Evolutionary conservation across 805 yeast genomes (phyloP), one percentile per base, ranked within the genome.

Genomic region (Komagataella pseudopastoris): DNA sequence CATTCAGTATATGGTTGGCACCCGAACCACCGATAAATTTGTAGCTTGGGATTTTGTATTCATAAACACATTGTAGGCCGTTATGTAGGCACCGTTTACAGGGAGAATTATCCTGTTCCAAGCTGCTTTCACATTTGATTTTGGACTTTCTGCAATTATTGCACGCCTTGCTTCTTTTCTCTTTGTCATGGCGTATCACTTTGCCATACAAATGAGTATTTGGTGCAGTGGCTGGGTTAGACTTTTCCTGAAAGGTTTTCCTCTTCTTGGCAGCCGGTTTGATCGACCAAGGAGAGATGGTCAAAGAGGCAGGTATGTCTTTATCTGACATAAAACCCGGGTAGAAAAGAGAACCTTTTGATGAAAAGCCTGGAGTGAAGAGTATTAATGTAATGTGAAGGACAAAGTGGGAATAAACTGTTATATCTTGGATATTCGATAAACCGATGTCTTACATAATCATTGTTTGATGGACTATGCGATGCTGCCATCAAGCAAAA

Each of bases 121-220:
- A 68, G 5, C 67, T 57, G 58, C 79, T 79, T 44, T 71, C 72
- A 57, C 89, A 83, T 61, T 74, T 80, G 23, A 82, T 81, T 63
- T 83, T 83, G 20, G 83, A 71, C 58, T 70, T 70, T 52, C 85
- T 74, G 60, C 89, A 83, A 57, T 72, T 71, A 22, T 77, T 70
- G 61, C 89, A 83, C 3, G 88, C 88, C 58, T 77, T 80, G 44
- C 63, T 63, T 48, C 73, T 55, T 51, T 62, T 66, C 36, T 55
- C 63, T 44, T 56, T 57, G 48, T 45, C 52, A 30, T 51, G 52
- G n/a, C 52, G 50, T 50, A 47, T 47, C 16, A 47, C 47, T 18
- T 45, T 45, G 8, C 23, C 24, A 23, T 30, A 30, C 14, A 30
- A 14, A 30, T 30, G 39, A 30, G 39, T 30, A 3, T 8, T 7